phyloP scores from a whole-genome alignment of 2,329 filamentous ascomycete genomes.

The Fusarium metavorans region DNA sequence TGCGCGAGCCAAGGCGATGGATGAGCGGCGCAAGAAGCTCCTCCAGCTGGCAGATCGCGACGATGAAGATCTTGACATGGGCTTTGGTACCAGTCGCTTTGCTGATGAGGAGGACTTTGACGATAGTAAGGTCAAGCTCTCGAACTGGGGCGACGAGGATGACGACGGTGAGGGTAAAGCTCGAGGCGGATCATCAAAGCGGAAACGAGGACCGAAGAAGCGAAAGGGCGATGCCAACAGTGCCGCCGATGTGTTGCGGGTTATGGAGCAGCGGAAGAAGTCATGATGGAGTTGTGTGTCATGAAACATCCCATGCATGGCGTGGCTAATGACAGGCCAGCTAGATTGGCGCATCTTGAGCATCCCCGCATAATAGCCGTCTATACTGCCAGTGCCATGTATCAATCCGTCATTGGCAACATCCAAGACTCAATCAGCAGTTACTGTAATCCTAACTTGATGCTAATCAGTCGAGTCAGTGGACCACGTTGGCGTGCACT shows the following conservation, averaged over 20 bases:
- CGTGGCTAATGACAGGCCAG: not conserved
- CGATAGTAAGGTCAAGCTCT: conserved; percentile 74
- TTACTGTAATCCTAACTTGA: not conserved
- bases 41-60: conserved; percentile 81
- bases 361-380: not conserved
- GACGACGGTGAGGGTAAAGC: conserved; percentile 59
- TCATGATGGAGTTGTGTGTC: conserved; percentile 31
- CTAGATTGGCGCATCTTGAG: conserved; percentile 8
- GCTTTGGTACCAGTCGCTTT: conserved; percentile 88
- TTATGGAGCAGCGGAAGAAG: conserved; percentile 73
- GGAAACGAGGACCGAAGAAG: conserved; percentile 80
- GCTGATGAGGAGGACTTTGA: conserved; percentile 91
- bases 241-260: conserved; percentile 82
- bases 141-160: conserved; percentile 71
- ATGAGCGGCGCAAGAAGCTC: conserved; percentile 79
- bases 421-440: not conserved
- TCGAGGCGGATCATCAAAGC: conserved; percentile 64
- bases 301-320: conserved; percentile 16
- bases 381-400: not conserved
- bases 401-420: not conserved
- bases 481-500: conserved; percentile 18
- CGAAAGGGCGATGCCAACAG: conserved; percentile 83
- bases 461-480: conserved; percentile 2
- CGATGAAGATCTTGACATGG: conserved; percentile 91
- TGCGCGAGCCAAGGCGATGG: conserved; percentile 66